These are phyloP conservation scores for Chlorella sorokiniana DNA, from an alignment of 139 green algal genomes.

Conservation along the genomic window DNA sequence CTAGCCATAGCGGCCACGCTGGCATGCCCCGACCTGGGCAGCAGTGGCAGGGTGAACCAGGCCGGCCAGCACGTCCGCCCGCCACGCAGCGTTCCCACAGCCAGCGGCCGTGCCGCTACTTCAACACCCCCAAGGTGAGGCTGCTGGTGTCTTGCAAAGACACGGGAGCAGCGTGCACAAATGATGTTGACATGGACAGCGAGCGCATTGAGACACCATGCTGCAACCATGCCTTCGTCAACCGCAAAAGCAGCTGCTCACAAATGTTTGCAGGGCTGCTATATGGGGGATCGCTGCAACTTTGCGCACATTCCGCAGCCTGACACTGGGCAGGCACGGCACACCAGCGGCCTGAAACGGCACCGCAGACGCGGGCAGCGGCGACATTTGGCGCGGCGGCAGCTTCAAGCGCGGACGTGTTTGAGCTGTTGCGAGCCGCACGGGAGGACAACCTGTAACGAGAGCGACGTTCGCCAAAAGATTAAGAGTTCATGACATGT, in stretches of 20 bases:
- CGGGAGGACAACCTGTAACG: background rate
- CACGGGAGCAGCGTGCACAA: background rate
- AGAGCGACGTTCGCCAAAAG: too few relatives aligned
- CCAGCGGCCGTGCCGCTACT: slow-evolving; percentile 19
- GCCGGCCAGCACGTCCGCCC: background rate
- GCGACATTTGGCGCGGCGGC: background rate
- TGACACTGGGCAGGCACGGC: background rate
- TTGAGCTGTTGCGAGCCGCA: background rate
- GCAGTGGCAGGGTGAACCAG: too few relatives aligned
- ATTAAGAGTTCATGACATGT: too few relatives aligned
- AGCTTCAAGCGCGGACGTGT: background rate
- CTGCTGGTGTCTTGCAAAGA: background rate
- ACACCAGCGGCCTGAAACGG: slow-evolving; percentile 4
- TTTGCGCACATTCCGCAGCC: slow-evolving; percentile 15
- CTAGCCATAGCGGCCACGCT: too few relatives aligned
- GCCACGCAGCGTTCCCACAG: background rate
- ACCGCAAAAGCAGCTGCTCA: too few relatives aligned
- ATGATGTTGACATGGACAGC: background rate
- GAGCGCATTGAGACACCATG: background rate
- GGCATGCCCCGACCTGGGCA: too few relatives aligned
- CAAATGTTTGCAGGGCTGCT: slow-evolving; percentile 28
- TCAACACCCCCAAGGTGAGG: slow-evolving; percentile 20
- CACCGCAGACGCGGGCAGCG: background rate
- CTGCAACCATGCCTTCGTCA: background rate
- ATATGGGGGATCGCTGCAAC: slow-evolving; percentile 18